Percentiles rank a stretch among this genome's conserved stretches.
These are phyloP conservation scores for Apiospora koreana DNA, from an alignment of 2,329 filamentous ascomycete species.

Conservation along the genomic window DNA sequence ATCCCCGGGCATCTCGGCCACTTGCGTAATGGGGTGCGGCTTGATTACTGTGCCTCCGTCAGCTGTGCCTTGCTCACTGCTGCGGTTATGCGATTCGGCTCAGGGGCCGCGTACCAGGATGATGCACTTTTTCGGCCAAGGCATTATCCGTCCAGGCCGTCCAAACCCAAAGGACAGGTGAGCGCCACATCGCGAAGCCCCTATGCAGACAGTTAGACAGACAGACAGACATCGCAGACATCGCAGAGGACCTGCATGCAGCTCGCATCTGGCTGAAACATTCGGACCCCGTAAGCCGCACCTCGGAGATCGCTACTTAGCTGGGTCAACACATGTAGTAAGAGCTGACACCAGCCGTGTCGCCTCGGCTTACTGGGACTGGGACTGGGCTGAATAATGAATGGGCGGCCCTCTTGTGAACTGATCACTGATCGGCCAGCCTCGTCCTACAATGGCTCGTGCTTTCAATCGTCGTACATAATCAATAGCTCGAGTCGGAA, in stretches of 20 bases:
- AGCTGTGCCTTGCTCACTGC: not conserved
- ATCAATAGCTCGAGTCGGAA: not conserved
- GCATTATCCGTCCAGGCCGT: not conserved
- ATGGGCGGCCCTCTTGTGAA: too few relatives aligned
- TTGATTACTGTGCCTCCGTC: not conserved
- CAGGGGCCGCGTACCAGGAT: not conserved
- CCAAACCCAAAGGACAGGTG: not conserved
- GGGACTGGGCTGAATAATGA: not conserved
- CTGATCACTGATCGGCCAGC: not conserved
- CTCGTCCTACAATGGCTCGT: not conserved
- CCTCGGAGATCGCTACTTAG: too few relatives aligned
- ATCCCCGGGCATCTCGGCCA: not conserved
- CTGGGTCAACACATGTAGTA: not conserved
- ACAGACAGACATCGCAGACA: not conserved
- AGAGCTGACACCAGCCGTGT: not conserved
- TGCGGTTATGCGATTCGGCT: not conserved
- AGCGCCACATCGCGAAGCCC: not conserved
- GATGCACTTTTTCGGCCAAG: not conserved
- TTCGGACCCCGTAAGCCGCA: not conserved
- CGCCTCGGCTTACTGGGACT: conserved; percentile 1
- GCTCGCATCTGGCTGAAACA: not conserved
- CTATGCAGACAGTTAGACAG: not conserved
- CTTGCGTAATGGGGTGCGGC: not conserved
- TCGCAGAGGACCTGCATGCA: not conserved
- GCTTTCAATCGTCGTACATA: not conserved